These are phyloP conservation scores for Micractinium conductrix DNA, from an alignment of 139 green algal species.

Conservation along the genomic window DNA sequence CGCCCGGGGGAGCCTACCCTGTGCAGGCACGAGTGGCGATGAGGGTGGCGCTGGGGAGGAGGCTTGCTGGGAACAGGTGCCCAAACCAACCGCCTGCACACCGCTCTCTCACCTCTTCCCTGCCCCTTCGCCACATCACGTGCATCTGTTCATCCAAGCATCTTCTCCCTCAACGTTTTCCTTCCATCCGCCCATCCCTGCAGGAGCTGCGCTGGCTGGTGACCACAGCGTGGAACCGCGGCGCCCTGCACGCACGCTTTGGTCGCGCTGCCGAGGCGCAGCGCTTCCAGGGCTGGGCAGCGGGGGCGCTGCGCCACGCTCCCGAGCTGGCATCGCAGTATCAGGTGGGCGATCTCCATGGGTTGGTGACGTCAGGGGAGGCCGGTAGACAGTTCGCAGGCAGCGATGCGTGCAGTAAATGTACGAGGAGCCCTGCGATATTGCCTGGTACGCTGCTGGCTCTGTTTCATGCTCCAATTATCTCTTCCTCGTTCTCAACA, in stretches of 20 bases:
- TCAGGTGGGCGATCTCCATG: conserved; percentile 14
- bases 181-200: neutral
- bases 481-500: neutral
- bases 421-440: too few relatives aligned
- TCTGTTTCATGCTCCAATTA: neutral
- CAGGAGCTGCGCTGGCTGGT: conserved; percentile 37
- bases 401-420: neutral
- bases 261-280: conserved; percentile 3
- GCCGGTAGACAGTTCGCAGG: neutral
- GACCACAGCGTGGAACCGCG: conserved; percentile 39
- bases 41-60: neutral
- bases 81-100: neutral
- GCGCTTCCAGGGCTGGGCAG: conserved; percentile 20
- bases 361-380: neutral
- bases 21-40: neutral
- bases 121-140: neutral
- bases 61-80: neutral
- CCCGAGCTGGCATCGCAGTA: conserved; percentile 1
- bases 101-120: too few relatives aligned
- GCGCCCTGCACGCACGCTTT: conserved; percentile 31
- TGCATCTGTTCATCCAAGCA: neutral
- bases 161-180: neutral
- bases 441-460: too few relatives aligned
- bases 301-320: conserved; percentile 13
- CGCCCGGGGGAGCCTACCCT: conserved; percentile 8